Evolutionary conservation across 106 monocot genomes (phyloP).

Genomic region (Dendrobium chrysotoxum): DNA sequence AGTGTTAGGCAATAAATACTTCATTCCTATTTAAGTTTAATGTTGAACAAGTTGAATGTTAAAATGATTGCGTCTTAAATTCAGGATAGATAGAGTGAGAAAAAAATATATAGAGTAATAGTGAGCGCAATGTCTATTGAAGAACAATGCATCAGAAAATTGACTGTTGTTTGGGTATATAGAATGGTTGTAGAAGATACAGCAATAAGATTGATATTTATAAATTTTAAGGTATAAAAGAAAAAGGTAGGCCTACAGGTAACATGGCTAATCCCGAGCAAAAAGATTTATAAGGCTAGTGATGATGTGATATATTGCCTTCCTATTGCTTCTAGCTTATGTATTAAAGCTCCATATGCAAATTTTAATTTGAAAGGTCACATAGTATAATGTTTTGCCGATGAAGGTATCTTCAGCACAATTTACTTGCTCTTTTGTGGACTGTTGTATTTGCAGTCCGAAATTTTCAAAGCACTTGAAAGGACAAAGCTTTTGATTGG

Average conservation of each 20-base stretch:
- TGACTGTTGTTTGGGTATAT: neutral
- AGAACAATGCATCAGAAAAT: too few relatives aligned
- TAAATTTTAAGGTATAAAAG: neutral
- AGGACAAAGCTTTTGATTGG: conserved; percentile 74
- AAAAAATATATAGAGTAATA: too few relatives aligned
- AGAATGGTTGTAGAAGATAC: neutral
- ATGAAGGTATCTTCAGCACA: neutral
- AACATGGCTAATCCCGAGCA: neutral
- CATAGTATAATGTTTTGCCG: neutral
- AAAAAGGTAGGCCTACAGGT: neutral
- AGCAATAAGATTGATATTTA: neutral
- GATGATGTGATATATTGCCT: neutral
- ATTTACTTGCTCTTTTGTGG: neutral
- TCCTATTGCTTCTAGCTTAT: neutral
- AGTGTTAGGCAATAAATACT: too few relatives aligned
- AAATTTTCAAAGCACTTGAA: conserved; percentile 88
- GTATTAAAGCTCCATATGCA: neutral
- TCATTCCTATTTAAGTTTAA: too few relatives aligned
- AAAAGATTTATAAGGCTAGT: neutral
- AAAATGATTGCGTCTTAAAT: too few relatives aligned
- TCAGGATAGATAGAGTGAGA: too few relatives aligned
- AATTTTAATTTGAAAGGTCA: neutral
- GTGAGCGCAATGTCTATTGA: too few relatives aligned
- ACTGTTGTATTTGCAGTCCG: conserved; percentile 46
- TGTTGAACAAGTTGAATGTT: too few relatives aligned